Percentiles rank a stretch among this genome's conserved stretches.
These are phyloP conservation scores for Papiliotrema nemorosa DNA, from an alignment of 1,284 basidiomycete species.

Conservation along the genomic window DNA sequence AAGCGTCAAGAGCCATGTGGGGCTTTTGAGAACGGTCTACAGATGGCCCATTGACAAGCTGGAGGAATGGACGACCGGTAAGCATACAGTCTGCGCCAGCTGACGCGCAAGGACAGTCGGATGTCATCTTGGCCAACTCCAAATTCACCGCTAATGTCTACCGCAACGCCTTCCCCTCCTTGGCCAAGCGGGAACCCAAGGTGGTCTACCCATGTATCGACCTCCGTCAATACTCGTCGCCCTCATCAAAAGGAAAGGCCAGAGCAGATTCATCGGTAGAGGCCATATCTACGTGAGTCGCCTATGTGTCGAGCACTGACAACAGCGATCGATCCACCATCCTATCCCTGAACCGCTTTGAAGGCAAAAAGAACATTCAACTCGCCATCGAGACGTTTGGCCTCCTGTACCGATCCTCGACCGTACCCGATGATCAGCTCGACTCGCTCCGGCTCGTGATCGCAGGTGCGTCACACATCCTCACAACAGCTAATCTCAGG, in stretches of 20 bases:
- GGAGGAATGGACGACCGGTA: conserved; percentile 86
- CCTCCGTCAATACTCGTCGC: conserved; percentile 60
- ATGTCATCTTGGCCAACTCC: conserved; percentile 89
- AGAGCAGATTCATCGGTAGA: conserved; percentile 55
- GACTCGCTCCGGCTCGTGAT: conserved; percentile 61
- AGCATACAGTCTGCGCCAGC: conserved; percentile 22
- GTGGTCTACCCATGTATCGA: conserved; percentile 94
- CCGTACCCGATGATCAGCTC: conserved; percentile 21
- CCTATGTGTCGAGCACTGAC: background rate
- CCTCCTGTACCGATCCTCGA: conserved; percentile 56
- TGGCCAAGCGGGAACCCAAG: conserved; percentile 58
- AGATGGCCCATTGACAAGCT: conserved; percentile 83
- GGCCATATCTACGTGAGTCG: conserved; percentile 63
- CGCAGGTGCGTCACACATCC: conserved; percentile 56
- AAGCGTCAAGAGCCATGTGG: conserved; percentile 19
- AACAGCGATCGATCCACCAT: conserved; percentile 70
- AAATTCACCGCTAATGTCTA: conserved; percentile 82
- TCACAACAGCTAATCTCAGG: conserved; percentile 51
- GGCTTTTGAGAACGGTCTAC: conserved; percentile 69
- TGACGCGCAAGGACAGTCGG: conserved; percentile 65
- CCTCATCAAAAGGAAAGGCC: conserved; percentile 20
- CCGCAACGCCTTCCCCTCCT: conserved; percentile 67
- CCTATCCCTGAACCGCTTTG: conserved; percentile 90
- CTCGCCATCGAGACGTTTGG: conserved; percentile 78
- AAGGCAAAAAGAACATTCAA: conserved; percentile 87